Conservation (phyloP, 2,329 filamentous ascomycete species). For the Fusarium virguliforme region DNA sequence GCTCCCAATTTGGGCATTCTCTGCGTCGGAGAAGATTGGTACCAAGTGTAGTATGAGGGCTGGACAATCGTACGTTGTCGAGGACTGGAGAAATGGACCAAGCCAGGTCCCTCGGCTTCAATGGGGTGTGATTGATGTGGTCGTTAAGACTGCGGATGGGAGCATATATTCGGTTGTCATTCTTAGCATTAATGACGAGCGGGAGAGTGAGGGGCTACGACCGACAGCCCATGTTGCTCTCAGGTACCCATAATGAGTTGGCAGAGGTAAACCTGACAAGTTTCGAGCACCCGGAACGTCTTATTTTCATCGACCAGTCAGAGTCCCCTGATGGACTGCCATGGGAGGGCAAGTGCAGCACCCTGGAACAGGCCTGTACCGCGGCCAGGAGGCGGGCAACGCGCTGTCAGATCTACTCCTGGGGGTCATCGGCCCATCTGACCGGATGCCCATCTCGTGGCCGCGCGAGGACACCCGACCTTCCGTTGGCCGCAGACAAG, state of each 20-base stretch:
- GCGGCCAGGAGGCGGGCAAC: not conserved
- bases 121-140: not conserved
- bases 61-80: not conserved
- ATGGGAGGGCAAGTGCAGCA: not conserved
- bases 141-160: not conserved
- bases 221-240: not conserved
- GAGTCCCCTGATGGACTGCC: not conserved
- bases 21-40: not conserved
- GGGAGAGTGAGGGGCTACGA: not conserved
- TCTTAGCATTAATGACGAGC: not conserved
- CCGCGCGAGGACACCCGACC: not conserved
- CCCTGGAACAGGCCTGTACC: not conserved
- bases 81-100: not conserved
- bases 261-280: not conserved
- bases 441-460: not conserved
- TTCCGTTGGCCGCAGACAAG: not conserved
- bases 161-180: not conserved
- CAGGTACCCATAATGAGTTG: not conserved
- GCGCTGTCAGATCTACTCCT: not conserved
- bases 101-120: not conserved
- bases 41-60: not conserved
- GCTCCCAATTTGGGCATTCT: constrained; percentile 1
- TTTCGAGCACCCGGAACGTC: not conserved
- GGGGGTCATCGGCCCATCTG: not conserved
- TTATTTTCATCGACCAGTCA: constrained; percentile 2